Base-by-base conservation (phyloP, 202 grass and related monocot species). In the Carex arenaria region DNA sequence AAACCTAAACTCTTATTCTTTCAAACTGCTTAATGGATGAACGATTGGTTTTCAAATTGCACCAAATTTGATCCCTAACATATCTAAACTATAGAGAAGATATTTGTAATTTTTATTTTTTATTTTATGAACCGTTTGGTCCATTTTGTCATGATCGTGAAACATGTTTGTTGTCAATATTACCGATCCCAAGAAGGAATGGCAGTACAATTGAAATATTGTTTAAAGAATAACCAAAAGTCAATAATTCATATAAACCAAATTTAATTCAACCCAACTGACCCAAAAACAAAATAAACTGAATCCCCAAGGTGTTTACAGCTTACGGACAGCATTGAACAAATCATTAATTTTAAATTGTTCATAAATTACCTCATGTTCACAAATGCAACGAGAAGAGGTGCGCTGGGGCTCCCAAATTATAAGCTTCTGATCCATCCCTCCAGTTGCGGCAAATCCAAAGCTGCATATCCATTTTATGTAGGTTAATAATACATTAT, bases 371-470 rank as follows among this genome's bases (percentile, higher is more conserved):
- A 97, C 94, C 40, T 92, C 87, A 43, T 94, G 92, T 57, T 97
- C 87, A 11, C 90, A 93, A 73, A 57, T 81, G 87, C 90, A 97
- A 55, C 94, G 84, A 42, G 59, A 87, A 53, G 92, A 86, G 54
- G 85, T 89, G 79, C 5, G 90, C 7, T 82, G 64, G 15, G 91
- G 84, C 71, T 98, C 95, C 95, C 95, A 98, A 23, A 98, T 85
- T 49, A 98, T 89, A n/a, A 98, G 86, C 84, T 93, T 94, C 73
- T 90, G 86, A 89, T 98, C 95, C 89, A 93, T 90, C 52, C 92
- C 86, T 78, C 90, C 92, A 26, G 92, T 98, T 63, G 95, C 92
- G 19, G 82, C 92, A 91, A 86, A 98, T 63, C 74, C 82, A 64
- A 69, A 89, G 75, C 95, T 95, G 83, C 82, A 62, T 36, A 59